phyloP scores from a whole-genome alignment of 1,284 basidiomycete genomes.

The Cutaneotrichosporon cyanovorans region DNA sequence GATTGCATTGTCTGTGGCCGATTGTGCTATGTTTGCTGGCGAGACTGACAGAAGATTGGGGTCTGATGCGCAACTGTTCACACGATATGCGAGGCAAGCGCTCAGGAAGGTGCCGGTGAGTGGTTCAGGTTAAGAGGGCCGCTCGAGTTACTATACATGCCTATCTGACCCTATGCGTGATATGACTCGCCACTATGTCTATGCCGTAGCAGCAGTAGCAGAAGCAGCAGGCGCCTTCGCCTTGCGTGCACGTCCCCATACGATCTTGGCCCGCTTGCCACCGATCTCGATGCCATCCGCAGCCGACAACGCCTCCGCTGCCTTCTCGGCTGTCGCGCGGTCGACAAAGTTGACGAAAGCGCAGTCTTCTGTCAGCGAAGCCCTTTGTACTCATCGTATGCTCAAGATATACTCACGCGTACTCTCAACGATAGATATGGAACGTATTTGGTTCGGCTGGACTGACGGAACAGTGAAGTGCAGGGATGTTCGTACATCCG shows the following conservation, averaged over 20 bases:
- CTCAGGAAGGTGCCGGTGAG: no score
- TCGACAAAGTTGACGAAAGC: slow-evolving; percentile 93
- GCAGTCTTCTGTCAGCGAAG: slow-evolving; percentile 53
- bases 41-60: no score
- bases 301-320: slow-evolving; percentile 70
- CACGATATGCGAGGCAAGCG: no score
- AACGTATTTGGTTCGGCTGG: slow-evolving; percentile 64
- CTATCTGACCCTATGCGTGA: no score
- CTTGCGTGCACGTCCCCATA: slow-evolving; percentile 64
- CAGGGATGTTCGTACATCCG: slow-evolving; percentile 68
- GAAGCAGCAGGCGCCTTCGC: neutral
- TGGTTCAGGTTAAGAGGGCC: no score
- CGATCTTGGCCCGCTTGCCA: slow-evolving; percentile 64
- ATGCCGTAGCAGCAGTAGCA: no score
- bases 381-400: neutral
- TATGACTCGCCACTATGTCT: no score
- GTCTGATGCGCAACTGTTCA: no score
- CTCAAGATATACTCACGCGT: slow-evolving; percentile 30
- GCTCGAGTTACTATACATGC: no score
- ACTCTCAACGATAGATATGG: slow-evolving; percentile 69
- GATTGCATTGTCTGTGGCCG: neutral
- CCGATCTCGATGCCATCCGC: slow-evolving; percentile 73
- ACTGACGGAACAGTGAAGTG: slow-evolving; percentile 63
- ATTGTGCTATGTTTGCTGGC: no score
- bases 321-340: slow-evolving; percentile 69